Base-by-base conservation (phyloP, 495 filamentous ascomycete genomes). In the Venustampulla echinocandica region DNA sequence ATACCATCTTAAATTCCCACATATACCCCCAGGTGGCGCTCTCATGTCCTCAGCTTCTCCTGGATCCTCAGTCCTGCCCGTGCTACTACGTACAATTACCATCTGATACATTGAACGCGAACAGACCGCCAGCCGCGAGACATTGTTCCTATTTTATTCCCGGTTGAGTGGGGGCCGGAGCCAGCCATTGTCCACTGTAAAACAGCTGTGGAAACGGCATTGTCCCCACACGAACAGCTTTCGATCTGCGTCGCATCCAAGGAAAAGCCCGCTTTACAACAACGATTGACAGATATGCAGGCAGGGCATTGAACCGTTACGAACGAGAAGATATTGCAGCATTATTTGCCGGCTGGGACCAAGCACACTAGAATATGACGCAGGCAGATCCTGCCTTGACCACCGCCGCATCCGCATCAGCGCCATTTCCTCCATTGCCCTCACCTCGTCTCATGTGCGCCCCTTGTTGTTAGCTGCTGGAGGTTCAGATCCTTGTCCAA, bases 391-490 rank as follows among this genome's bases (percentile, higher is more conserved):
- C 46, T 44, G 38, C 50, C 44, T 49, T 28, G 40, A 36, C 45
- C 40, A 46, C 19, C 41, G 27, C 14, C 35, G 52, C 52, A 49
- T 49, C 51, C 7, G 34, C 34, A 37, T 37, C 15, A 20, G 37
- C 20, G 17, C 17, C 37, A 50, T 42, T 46, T 25, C 49, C 44
- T 54, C 50, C 50, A 47, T 54, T 40, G 48, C 50, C 46, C 47
- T n/a, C n/a, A n/a, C n/a, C n/a, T 58, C 55, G 55, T 58, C 52
- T 58, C 51, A 52, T 48, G 38, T 57, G 34, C 33, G 45, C 53
- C 50, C 47, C 33, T 7, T n/a, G 33, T 15, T 35, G 33, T 15
- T 15, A 35, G 33, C 50, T 19, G 50, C 43, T 48, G 46, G 39
- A 25, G 37, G 51, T 55, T 41, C 49, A 49, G 41, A 58, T 51